Evolutionary conservation across 2,329 filamentous ascomycete genomes (phyloP).

Genomic region (Zasmidium angulare): DNA sequence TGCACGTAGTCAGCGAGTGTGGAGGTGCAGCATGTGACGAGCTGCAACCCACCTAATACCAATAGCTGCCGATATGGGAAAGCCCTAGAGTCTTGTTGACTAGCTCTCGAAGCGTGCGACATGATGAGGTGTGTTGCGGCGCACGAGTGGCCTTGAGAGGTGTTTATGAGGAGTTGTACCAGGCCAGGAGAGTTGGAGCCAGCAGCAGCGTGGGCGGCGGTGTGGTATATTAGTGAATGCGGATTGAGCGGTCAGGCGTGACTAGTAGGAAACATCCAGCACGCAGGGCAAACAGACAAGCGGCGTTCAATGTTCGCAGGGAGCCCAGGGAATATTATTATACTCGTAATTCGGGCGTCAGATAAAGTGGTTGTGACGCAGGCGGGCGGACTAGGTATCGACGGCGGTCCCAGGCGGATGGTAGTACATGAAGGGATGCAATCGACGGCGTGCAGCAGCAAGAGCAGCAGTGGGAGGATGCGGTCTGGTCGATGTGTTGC

Average conservation of each 20-base stretch:
- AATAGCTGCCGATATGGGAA: slow-evolving; percentile 62
- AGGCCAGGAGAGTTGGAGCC: slow-evolving; percentile 3
- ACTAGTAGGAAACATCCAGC: slow-evolving; percentile 9
- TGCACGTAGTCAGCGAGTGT: slow-evolving; percentile 10
- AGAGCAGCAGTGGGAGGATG: not conserved
- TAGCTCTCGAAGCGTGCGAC: slow-evolving; percentile 13
- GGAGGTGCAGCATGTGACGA: not conserved
- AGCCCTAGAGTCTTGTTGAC: slow-evolving; percentile 29
- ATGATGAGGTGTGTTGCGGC: slow-evolving; percentile 16
- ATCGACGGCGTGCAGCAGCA: not conserved
- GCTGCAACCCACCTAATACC: slow-evolving; percentile 48
- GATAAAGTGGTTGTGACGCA: slow-evolving; percentile 13
- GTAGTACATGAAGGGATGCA: not conserved
- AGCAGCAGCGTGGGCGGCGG: not conserved
- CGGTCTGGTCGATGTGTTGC: not conserved
- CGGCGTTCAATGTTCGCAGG: not conserved
- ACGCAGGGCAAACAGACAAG: slow-evolving; percentile 1
- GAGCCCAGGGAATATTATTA: slow-evolving; percentile 8
- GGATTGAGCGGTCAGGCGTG: slow-evolving; percentile 6
- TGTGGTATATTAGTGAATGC: slow-evolving; percentile 5
- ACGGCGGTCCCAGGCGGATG: not conserved
- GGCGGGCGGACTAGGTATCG: slow-evolving; percentile 4
- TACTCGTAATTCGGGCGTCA: slow-evolving; percentile 5
- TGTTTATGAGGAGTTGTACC: slow-evolving; percentile 6
- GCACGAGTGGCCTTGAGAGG: slow-evolving; percentile 2